These are phyloP conservation scores for Salix udensis DNA, from an alignment of 345 rosid species.

Conservation along the genomic window DNA sequence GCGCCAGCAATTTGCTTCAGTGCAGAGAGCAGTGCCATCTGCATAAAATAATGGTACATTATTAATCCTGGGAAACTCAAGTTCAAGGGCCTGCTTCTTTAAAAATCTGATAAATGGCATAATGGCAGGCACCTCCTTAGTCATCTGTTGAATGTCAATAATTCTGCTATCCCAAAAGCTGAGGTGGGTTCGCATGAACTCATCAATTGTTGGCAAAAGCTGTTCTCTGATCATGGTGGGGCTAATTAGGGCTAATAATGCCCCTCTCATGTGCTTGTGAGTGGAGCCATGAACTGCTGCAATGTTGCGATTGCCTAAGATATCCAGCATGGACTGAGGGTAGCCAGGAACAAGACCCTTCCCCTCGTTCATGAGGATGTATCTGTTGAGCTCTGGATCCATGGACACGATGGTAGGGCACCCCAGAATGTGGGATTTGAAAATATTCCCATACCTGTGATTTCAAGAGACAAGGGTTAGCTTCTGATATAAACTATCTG, in stretches of 20 bases:
- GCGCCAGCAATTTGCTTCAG: conserved; percentile 49
- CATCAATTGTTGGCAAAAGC: conserved; percentile 57
- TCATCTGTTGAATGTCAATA: conserved; percentile 69
- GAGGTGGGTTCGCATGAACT: conserved; percentile 56
- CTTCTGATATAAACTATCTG: no score
- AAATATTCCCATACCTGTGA: conserved; percentile 64
- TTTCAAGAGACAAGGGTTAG: background rate
- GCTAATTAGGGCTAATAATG: conserved; percentile 56
- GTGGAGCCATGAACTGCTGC: conserved; percentile 76
- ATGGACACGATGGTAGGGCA: conserved; percentile 73
- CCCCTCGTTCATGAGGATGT: conserved; percentile 69
- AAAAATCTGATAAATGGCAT: background rate
- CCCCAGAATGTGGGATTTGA: conserved; percentile 82
- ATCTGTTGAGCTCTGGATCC: conserved; percentile 79
- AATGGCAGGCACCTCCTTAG: conserved; percentile 52
- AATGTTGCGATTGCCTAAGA: conserved; percentile 67
- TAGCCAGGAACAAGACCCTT: conserved; percentile 91
- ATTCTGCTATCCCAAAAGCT: conserved; percentile 43
- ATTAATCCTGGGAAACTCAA: background rate
- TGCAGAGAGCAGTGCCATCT: conserved; percentile 70
- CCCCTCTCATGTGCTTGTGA: conserved; percentile 68
- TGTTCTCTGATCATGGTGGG: conserved; percentile 53
- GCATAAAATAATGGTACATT: background rate
- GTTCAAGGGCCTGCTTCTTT: background rate
- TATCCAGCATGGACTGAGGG: conserved; percentile 81